These are phyloP conservation scores for Hypsizygus marmoreus DNA, from an alignment of 768 basidiomycete species.

Conservation along the genomic window DNA sequence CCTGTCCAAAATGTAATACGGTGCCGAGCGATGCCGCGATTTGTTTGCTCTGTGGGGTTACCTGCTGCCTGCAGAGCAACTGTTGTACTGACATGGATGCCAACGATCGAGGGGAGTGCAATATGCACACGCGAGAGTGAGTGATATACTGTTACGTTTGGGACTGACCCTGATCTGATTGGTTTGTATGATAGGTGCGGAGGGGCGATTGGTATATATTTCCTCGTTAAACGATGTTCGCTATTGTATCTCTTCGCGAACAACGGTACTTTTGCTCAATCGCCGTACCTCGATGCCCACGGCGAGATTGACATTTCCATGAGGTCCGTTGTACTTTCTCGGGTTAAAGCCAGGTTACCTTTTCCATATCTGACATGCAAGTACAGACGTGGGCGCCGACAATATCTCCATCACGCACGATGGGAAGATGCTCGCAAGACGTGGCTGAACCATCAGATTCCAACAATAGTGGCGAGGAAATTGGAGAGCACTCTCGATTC, in stretches of 20 bases:
- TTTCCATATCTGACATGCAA: background rate
- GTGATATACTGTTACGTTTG: conserved; percentile 38
- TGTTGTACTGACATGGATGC: conserved; percentile 81
- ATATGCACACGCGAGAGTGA: conserved; percentile 92
- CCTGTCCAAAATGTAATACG: conserved; percentile 75
- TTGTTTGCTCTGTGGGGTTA: conserved; percentile 86
- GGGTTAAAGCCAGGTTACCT: background rate
- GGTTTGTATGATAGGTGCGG: conserved; percentile 65
- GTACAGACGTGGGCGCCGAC: conserved; percentile 80
- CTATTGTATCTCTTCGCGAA: conserved; percentile 85
- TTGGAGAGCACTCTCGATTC: conserved; percentile 84
- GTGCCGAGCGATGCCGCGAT: conserved; percentile 87
- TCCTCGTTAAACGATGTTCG: conserved; percentile 90
- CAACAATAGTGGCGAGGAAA: conserved; percentile 86
- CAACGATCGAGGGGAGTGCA: conserved; percentile 83
- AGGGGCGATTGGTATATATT: conserved; percentile 86
- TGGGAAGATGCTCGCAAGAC: conserved; percentile 91
- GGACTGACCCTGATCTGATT: background rate
- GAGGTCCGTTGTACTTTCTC: conserved; percentile 56
- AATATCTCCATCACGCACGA: conserved; percentile 80
- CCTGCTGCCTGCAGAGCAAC: conserved; percentile 88
- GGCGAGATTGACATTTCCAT: conserved; percentile 92
- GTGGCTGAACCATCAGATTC: conserved; percentile 90
- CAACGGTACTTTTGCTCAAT: conserved; percentile 84
- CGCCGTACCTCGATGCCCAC: conserved; percentile 92